phyloP scores from a whole-genome alignment of 495 filamentous ascomycete genomes.

The Penicillium nucicola region DNA sequence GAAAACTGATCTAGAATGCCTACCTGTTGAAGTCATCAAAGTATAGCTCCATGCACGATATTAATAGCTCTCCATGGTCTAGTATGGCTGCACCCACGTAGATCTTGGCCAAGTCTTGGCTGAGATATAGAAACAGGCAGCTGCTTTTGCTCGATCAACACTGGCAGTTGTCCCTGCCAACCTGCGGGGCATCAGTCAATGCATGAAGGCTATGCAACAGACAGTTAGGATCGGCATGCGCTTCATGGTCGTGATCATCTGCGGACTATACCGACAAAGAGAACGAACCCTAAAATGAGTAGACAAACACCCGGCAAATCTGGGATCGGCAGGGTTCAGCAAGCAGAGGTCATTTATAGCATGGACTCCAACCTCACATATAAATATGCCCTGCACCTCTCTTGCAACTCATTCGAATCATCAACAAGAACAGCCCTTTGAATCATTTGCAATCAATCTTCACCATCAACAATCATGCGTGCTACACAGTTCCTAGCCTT shows the following conservation, averaged over 20 bases:
- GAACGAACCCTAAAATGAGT: too few relatives aligned
- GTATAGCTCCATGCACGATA: conserved; percentile 1
- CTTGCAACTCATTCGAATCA: neutral
- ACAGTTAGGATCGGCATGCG: conserved; percentile 1
- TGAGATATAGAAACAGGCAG: conserved; percentile 12
- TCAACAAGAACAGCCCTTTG: neutral
- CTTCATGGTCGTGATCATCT: neutral
- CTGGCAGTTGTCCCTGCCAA: conserved; percentile 9
- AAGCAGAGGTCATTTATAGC: conserved; percentile 12
- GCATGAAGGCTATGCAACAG: neutral
- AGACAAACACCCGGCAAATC: neutral
- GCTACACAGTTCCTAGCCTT: conserved; percentile 24
- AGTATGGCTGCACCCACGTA: neutral
- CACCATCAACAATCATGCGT: conserved; percentile 22
- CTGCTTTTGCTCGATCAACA: conserved; percentile 14
- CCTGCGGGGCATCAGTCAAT: conserved; percentile 1
- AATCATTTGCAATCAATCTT: neutral
- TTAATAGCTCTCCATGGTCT: neutral
- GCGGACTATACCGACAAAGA: neutral
- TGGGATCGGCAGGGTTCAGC: conserved; percentile 8
- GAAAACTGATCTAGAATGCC: neutral
- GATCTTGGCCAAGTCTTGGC: conserved; percentile 15
- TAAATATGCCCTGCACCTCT: conserved; percentile 2
- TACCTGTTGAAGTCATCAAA: neutral
- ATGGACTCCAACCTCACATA: conserved; percentile 6